Base-by-base conservation (phyloP, 208 protist genomes). In the Trypanosomatidae sp. region DNA sequence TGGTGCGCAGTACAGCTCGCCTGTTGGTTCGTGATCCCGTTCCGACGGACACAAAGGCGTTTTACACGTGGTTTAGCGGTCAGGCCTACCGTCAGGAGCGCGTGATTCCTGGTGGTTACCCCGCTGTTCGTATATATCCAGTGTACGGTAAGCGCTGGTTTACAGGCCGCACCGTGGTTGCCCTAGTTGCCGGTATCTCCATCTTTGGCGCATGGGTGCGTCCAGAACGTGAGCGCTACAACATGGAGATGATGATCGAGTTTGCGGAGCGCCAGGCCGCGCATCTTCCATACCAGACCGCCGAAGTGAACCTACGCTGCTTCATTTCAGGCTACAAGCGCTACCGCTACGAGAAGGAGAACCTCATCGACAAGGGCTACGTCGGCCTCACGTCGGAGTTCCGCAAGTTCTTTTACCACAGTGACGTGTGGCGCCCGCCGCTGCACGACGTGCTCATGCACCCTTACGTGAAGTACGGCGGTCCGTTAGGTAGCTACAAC, bases 391-490 rank as follows among this genome's bases (percentile, higher is more conserved):
- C 91, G 13, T 91, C 86, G 3, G 91, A 97, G 80, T 95, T 95
- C 79, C 80, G 93, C 19, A 97, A 97, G 80, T 97, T 97, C 80
- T 97, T 97, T 79, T 97, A 97, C 79, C 93, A 97, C 81, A 89
- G 90, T 66, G 93, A 97, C 66, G 93, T 97, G 36, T 97, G 91
- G 90, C 90, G 93, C 62, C 93, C 93, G 28, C 79, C 81, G 30
- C 74, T 97, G 71, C 87, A 95, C 76, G 93, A 97, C 69, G 91
- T 95, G 79, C 77, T 97, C 30, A 82, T 93, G 88, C 90, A 97
- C 71, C 93, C 91, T 5, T 95, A 92, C 59, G 78, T 81, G 41
- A 94, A 93, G 80, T 95, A 89, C 70, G 93, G 93, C 36, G 91
- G 93, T 33, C 90, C 91, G 1, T 15, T 93, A 13, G 88, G 78